phyloP scores from a whole-genome alignment of 495 filamentous ascomycete species.

The Terfezia boudieri region DNA sequence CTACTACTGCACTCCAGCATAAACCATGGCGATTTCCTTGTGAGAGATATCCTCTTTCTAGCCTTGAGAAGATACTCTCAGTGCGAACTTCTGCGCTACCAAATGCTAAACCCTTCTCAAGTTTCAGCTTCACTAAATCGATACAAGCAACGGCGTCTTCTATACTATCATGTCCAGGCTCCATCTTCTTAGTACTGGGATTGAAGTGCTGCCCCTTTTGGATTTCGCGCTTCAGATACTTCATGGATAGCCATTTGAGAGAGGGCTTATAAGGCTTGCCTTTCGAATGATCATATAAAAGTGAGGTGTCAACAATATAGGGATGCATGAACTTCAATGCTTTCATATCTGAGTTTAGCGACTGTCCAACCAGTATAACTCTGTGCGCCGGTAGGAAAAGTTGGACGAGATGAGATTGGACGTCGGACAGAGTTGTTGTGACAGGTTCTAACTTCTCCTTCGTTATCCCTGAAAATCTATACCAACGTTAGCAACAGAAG shows the following conservation, averaged over 20 bases:
- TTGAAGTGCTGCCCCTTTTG: constrained; percentile 38
- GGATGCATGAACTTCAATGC: constrained; percentile 74
- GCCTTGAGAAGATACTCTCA: constrained; percentile 72
- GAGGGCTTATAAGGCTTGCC: constrained; percentile 51
- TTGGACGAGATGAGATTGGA: constrained; percentile 52
- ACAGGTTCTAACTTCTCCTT: constrained; percentile 54
- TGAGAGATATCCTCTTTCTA: constrained; percentile 33
- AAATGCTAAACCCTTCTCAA: constrained; percentile 70
- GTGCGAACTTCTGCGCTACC: constrained; percentile 48
- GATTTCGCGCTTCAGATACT: constrained; percentile 62
- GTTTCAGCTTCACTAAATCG: constrained; percentile 84
- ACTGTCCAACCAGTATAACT: constrained; percentile 75
- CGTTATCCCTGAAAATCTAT: constrained; percentile 65
- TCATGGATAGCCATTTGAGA: constrained; percentile 62
- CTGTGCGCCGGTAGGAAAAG: constrained; percentile 39
- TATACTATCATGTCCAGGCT: constrained; percentile 59
- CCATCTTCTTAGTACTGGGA: constrained; percentile 7
- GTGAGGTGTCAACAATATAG: constrained; percentile 70
- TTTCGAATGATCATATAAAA: constrained; percentile 58
- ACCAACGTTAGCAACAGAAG: neutral
- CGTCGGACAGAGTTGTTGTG: constrained; percentile 62
- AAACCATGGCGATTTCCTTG: constrained; percentile 29
- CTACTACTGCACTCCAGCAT: constrained; percentile 46
- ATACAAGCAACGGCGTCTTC: constrained; percentile 81
- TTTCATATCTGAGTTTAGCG: constrained; percentile 67